Evolutionary conservation across 495 filamentous ascomycete genomes (phyloP), one percentile per base, ranked within the genome.

Genomic region (Oidiodendron maius): DNA sequence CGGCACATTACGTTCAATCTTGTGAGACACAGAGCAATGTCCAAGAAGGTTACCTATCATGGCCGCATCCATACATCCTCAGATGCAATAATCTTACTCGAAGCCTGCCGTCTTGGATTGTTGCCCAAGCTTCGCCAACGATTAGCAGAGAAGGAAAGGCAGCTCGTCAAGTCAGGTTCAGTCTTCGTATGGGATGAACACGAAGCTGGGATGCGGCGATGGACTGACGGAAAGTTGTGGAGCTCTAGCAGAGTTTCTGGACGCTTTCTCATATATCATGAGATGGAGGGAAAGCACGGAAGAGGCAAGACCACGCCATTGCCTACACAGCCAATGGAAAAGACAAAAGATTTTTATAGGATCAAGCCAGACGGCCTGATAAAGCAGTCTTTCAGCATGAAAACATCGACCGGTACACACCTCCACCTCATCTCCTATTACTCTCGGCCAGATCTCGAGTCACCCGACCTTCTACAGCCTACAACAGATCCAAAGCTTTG

Each of bases 331-430:
- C 85, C 28, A 90, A 87, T 70, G 90, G 87, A 13, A 87, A 89
- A 13, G 87, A 91, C 35, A 87, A 84, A 87, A 0, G 93, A 98
- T 64, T 91, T 94, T 10, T 98, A 97, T 63, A 79, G 91, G 45
- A 97, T 97, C 67, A 98, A 98, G 70, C 84, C 87, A 2, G 93
- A 97, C 58, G 93, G 93, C 0, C 71, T 98, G 28, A 95, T 96
- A 89, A 98, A 98, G 72, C 93, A 98, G 66, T 97, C 93, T 0
- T 98, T 97, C 75, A 96, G 91, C 71, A 97, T 98, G 62, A 95
- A 91, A 3, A 97, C 91, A 2, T 84, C 86, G 5, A 78, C 74
- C 17, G 86, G 87, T 22, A 88, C 96, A 52, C 95, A 97, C 58
- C 78, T 98, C 4, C 93, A 98, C 63, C 72, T 98, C 32, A 98